Evolutionary conservation across 2,329 filamentous ascomycete genomes (phyloP).

Genomic region (Aspergillus sp.): DNA sequence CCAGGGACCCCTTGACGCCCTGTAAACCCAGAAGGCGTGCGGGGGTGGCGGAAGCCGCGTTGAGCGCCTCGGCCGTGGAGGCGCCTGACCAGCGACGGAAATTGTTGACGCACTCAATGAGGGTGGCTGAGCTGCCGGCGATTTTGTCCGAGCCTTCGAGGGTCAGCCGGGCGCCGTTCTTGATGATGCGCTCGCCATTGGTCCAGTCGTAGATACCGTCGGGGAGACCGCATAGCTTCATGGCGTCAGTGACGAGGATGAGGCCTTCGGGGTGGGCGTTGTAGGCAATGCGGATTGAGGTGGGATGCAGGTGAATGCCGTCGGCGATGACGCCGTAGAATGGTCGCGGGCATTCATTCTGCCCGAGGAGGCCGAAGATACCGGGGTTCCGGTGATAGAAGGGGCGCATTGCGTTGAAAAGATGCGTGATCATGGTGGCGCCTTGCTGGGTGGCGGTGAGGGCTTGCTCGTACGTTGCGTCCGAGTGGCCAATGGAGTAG

Average conservation of each 20-base stretch:
- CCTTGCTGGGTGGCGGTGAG: conserved; percentile 70
- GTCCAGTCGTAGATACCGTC: conserved; percentile 87
- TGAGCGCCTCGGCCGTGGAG: conserved; percentile 42
- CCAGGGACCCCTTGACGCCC: conserved; percentile 42
- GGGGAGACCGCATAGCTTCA: conserved; percentile 80
- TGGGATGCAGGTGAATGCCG: conserved; percentile 86
- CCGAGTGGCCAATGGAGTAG: conserved; percentile 81
- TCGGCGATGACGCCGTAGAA: conserved; percentile 90
- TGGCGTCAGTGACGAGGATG: conserved; percentile 88
- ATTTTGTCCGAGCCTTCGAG: conserved; percentile 78
- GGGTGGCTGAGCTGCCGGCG: conserved; percentile 62
- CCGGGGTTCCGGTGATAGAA: conserved; percentile 90
- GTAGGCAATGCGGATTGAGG: conserved; percentile 85
- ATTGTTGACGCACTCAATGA: conserved; percentile 49
- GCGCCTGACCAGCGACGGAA: conserved; percentile 45
- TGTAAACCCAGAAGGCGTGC: conserved; percentile 42
- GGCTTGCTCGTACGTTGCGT: conserved; percentile 82
- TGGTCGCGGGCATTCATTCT: conserved; percentile 59
- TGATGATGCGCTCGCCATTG: conserved; percentile 64
- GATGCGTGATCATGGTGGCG: conserved; percentile 85
- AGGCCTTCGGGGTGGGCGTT: conserved; percentile 81
- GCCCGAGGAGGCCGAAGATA: conserved; percentile 81
- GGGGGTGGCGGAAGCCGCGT: conserved; percentile 43
- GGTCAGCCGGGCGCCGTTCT: conserved; percentile 68
- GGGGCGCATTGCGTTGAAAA: conserved; percentile 92